A percentile compares a stretch with the other conserved stretches of the same genome.
These are phyloP conservation scores for Suillus hirtellus DNA, from an alignment of 768 basidiomycete species.

Conservation along the genomic window DNA sequence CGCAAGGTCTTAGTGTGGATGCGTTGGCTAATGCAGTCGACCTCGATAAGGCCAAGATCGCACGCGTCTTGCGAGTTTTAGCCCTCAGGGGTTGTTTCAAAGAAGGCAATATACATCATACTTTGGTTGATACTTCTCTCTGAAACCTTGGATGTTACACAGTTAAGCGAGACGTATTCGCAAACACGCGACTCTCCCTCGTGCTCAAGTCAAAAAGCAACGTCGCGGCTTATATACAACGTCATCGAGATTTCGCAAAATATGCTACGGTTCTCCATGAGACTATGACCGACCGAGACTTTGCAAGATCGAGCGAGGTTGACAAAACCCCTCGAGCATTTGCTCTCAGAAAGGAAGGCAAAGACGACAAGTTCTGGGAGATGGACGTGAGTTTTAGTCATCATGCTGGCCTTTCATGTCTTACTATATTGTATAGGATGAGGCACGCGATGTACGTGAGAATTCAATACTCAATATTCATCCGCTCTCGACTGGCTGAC, in stretches of 20 bases:
- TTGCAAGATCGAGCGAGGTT: conserved; percentile 24
- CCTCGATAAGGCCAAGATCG: conserved; percentile 30
- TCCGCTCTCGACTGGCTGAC: background rate
- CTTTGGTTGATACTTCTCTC: background rate
- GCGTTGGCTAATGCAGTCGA: conserved; percentile 25
- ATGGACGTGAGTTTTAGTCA: conserved; percentile 22
- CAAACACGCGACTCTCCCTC: conserved; percentile 37
- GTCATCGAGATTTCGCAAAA: conserved; percentile 2
- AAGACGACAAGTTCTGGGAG: conserved; percentile 24
- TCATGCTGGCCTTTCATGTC: background rate
- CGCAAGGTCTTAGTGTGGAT: conserved; percentile 29
- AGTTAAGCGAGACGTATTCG: conserved; percentile 31
- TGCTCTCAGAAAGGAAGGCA: conserved; percentile 19
- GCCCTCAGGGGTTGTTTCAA: conserved; percentile 32
- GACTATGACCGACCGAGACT: conserved; percentile 25
- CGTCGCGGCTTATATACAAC: conserved; percentile 12
- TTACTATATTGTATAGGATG: conserved; percentile 13
- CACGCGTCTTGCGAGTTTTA: conserved; percentile 31
- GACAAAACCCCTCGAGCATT: conserved; percentile 23
- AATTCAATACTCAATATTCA: too few relatives aligned
- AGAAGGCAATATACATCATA: conserved; percentile 22
- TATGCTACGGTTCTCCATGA: conserved; percentile 25
- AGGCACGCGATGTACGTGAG: conserved; percentile 19
- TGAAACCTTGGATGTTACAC: background rate
- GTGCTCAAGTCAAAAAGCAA: conserved; percentile 21